These are phyloP conservation scores for Amorphotheca resinae DNA, from an alignment of 495 filamentous ascomycete species.

Conservation along the genomic window DNA sequence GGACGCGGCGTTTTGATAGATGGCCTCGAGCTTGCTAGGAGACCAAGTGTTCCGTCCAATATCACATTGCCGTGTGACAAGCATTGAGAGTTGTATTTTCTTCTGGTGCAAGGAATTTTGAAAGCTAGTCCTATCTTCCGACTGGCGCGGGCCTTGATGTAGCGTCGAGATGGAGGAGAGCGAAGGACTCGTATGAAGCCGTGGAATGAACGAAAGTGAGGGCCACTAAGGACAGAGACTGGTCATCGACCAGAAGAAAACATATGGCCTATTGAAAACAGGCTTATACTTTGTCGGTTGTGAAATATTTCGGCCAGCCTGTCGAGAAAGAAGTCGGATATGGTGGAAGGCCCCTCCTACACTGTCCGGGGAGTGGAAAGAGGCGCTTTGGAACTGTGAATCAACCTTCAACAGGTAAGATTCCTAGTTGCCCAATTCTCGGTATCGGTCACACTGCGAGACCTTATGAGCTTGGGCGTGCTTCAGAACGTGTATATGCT, in stretches of 20 bases:
- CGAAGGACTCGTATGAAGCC: conserved; percentile 4
- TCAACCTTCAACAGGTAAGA: conserved; percentile 15
- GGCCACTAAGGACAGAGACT: conserved; percentile 10
- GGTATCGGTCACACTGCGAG: conserved; percentile 7
- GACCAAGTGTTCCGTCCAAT: conserved; percentile 47
- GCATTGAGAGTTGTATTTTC: conserved; percentile 32
- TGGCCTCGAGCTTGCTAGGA: conserved; percentile 41
- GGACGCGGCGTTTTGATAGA: conserved; percentile 36
- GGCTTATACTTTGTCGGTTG: too few species aligned
- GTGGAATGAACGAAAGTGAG: conserved; percentile 18
- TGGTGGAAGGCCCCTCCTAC: conserved; percentile 5
- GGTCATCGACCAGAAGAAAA: conserved; percentile 16
- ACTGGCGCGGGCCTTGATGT: not conserved
- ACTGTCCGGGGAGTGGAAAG: conserved; percentile 1
- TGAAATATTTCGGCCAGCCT: not conserved
- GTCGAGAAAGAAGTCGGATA: conserved; percentile 1
- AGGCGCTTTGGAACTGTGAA: conserved; percentile 5
- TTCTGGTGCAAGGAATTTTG: conserved; percentile 10
- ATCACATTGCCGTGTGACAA: conserved; percentile 44
- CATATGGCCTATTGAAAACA: conserved; percentile 16
- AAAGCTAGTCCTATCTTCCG: conserved; percentile 3
- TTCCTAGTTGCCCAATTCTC: conserved; percentile 12
- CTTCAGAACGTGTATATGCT: conserved; percentile 17
- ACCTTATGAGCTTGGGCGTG: conserved; percentile 12
- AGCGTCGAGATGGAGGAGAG: not conserved